Conservation (phyloP, 768 basidiomycete genomes). For the Phanerochaete carnosa region DNA sequence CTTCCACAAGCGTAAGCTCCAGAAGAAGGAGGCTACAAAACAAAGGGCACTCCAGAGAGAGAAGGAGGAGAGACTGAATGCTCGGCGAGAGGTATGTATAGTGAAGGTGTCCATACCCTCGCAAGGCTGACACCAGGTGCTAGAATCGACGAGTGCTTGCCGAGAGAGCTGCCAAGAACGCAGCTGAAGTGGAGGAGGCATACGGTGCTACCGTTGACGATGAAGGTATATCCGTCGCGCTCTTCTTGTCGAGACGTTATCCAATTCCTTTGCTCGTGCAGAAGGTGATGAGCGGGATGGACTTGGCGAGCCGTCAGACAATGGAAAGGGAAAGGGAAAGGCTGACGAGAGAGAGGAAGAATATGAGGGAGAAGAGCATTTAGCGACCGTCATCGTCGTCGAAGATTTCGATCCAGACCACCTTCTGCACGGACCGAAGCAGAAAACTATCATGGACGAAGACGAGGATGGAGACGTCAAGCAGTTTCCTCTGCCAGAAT, state of each 20-base stretch:
- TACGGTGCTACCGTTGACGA: slow-evolving; percentile 38
- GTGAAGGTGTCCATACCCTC: neutral
- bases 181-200: slow-evolving; percentile 70
- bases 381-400: slow-evolving; percentile 87
- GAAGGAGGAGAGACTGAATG: slow-evolving; percentile 69
- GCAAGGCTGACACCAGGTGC: slow-evolving; percentile 6
- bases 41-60: slow-evolving; percentile 73
- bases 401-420: slow-evolving; percentile 84
- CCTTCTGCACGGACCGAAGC: slow-evolving; percentile 43
- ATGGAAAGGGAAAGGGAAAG: slow-evolving; percentile 20
- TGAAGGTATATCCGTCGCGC: neutral
- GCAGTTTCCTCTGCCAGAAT: neutral
- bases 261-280: neutral
- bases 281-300: slow-evolving; percentile 41
- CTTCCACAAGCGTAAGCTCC: slow-evolving; percentile 89
- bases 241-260: neutral
- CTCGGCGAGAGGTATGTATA: slow-evolving; percentile 69
- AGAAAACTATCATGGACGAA: neutral
- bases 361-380: slow-evolving; percentile 79
- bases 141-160: slow-evolving; percentile 79
- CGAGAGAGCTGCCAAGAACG: slow-evolving; percentile 77
- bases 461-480: neutral
- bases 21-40: slow-evolving; percentile 73
- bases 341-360: slow-evolving; percentile 54
- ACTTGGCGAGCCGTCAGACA: slow-evolving; percentile 35